A percentile compares a stretch with the other conserved stretches of the same genome.
phyloP scores from a whole-genome alignment of 257 asterid genomes.

The Solanum okadae region DNA sequence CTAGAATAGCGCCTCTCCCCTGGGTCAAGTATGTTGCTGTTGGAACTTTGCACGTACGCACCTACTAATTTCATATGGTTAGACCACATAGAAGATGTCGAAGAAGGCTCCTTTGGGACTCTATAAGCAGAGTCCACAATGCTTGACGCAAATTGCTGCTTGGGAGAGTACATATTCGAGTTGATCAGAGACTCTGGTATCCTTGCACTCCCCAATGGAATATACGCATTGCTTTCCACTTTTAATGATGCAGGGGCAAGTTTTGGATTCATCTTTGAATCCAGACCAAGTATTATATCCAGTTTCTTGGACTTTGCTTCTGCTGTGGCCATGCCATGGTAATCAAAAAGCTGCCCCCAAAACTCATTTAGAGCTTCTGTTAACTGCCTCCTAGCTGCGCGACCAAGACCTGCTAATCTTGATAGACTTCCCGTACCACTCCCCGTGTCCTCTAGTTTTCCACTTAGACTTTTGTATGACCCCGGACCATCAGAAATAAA shows the following conservation, averaged over 20 bases:
- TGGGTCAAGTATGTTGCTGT: conserved; percentile 28
- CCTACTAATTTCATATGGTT: conserved; percentile 31
- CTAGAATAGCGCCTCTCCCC: conserved; percentile 83
- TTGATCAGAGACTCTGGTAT: conserved; percentile 46
- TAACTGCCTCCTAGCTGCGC: conserved; percentile 87
- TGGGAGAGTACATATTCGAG: conserved; percentile 38
- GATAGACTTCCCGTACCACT: conserved; percentile 90
- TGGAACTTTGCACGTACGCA: conserved; percentile 36
- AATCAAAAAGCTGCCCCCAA: conserved; percentile 95
- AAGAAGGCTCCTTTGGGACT: conserved; percentile 14
- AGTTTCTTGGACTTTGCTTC: conserved; percentile 76
- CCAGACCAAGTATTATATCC: conserved; percentile 56
- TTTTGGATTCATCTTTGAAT: conserved; percentile 37
- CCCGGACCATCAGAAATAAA: conserved; percentile 64
- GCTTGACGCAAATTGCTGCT: conserved; percentile 44
- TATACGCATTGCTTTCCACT: conserved; percentile 41
- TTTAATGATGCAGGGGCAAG: conserved; percentile 43
- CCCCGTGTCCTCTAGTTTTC: conserved; percentile 65
- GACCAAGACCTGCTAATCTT: conserved; percentile 83
- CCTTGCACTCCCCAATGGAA: conserved; percentile 40
- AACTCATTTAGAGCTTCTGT: conserved; percentile 65
- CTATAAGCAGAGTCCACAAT: conserved; percentile 44
- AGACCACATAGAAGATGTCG: conserved; percentile 36
- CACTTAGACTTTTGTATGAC: conserved; percentile 65
- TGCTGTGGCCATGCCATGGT: conserved; percentile 54